Evolutionary conservation across 2,329 filamentous ascomycete species (phyloP), one percentile per base, ranked within the genome.

Genomic region (Plectosphaerella plurivora): DNA sequence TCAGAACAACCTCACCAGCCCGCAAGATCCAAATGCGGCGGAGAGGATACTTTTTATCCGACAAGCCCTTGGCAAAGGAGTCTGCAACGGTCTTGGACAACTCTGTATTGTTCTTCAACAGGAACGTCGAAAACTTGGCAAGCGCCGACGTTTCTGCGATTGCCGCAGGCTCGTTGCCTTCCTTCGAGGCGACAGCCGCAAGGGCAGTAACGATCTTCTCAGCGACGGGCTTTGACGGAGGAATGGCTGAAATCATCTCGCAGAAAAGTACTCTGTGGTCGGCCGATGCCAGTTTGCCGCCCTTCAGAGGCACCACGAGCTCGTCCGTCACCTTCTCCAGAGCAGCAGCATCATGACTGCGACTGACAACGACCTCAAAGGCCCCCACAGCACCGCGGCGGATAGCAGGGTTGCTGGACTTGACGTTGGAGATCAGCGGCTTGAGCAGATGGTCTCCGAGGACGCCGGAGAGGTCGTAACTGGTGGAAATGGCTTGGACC

Each of bases 201-300:
- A 97, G 77, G 7, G 82, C 83, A 48, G 77, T 73, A 1, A 84
- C 79, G 28, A 93, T 77, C 59, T 88, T 88, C 53, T 79, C 76
- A 1, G 89, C 87, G 39, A 88, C 77, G 3, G 78, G 69, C 11
- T 75, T 68, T 2, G 84, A 87, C 44, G 82, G 73, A 1, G 83
- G 78, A 28, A 93, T 70, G 7, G 78, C 75, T 48, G 81, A 75
- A 3, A 99, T 77, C 76, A 96, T 89, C 63, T 94, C 88, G 5
- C 90, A 86, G 69, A 97, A 86, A 3, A 92, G 74, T 4, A 88
- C 79, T 62, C 91, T 87, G 61, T 97, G 91, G 54, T 99, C 94
- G 15, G 89, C 84, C 50, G 87, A 86, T 4, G 91, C 81, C 18
- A 96, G 77, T 65, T 97, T 99, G 50, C 89, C 87, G 16, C 85